Conservation (phyloP, 2,329 filamentous ascomycete genomes). For the Hypoxylon sp. region DNA sequence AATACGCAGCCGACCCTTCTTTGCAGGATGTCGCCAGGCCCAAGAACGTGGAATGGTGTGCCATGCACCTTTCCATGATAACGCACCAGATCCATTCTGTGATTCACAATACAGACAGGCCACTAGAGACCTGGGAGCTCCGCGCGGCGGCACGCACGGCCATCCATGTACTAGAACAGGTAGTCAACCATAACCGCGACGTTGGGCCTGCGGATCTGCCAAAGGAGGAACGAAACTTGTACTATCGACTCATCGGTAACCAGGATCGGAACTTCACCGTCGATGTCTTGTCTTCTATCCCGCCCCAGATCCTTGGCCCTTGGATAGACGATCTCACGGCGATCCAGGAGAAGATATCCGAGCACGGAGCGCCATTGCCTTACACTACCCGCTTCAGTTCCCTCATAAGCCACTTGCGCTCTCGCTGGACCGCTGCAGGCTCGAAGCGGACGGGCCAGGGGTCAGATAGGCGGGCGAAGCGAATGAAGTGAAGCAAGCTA, state of each 20-base stretch:
- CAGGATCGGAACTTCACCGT: constrained; percentile 62
- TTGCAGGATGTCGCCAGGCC: constrained; percentile 28
- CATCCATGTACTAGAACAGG: constrained; percentile 63
- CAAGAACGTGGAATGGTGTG: constrained; percentile 66
- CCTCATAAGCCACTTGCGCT: constrained; percentile 51
- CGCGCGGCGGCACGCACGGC: constrained; percentile 64
- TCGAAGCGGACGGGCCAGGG: constrained; percentile 48
- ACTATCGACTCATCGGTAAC: constrained; percentile 63
- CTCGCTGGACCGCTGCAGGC: constrained; percentile 24
- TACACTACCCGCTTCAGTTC: constrained; percentile 53
- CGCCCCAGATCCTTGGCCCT: constrained; percentile 40
- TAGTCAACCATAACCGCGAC: constrained; percentile 61
- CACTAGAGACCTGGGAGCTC: constrained; percentile 58
- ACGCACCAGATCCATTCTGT: constrained; percentile 61
- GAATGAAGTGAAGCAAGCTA: constrained; percentile 49
- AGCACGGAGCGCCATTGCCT: constrained; percentile 47
- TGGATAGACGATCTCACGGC: constrained; percentile 52
- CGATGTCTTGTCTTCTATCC: constrained; percentile 56
- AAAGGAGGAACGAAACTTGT: constrained; percentile 62
- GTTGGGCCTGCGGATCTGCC: constrained; percentile 50
- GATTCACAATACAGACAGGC: constrained; percentile 58
- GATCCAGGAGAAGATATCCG: constrained; percentile 52
- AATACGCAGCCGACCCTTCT: constrained; percentile 45
- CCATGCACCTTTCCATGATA: constrained; percentile 62
- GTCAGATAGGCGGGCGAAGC: constrained; percentile 46